Percentiles rank a stretch among this genome's conserved stretches.
These are phyloP conservation scores for Entomortierella beljakovae DNA, from an alignment of 192 early-diverging fungal genomes.

Conservation along the genomic window DNA sequence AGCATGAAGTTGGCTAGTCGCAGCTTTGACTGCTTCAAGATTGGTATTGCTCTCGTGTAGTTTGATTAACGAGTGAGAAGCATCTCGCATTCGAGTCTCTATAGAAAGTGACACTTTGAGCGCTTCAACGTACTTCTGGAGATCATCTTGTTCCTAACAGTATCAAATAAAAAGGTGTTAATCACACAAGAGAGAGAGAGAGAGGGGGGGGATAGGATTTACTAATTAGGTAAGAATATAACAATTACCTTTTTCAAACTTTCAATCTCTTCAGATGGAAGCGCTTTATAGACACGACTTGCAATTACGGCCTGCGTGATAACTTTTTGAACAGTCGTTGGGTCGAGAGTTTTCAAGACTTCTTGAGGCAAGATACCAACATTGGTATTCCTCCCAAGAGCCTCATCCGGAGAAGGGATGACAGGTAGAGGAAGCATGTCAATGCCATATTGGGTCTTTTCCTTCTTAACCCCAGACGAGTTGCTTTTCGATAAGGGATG, in stretches of 20 bases:
- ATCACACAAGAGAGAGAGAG: neutral
- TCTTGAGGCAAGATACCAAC: constrained; percentile 44
- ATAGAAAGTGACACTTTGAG: constrained; percentile 53
- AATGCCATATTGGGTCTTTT: constrained; percentile 21
- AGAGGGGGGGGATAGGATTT: neutral
- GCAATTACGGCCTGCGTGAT: constrained; percentile 59
- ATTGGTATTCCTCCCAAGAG: constrained; percentile 16
- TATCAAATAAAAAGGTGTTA: too few relatives aligned
- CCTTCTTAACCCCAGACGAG: neutral
- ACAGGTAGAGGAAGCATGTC: constrained; percentile 43
- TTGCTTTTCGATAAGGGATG: neutral
- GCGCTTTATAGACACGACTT: constrained; percentile 57
- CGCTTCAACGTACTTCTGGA: constrained; percentile 47
- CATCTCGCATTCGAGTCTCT: constrained; percentile 64
- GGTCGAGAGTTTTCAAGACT: constrained; percentile 33
- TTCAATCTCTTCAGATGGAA: constrained; percentile 63
- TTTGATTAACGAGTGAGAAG: constrained; percentile 57
- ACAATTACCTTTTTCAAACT: constrained; percentile 58
- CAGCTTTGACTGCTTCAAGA: constrained; percentile 50
- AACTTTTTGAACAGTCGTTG: constrained; percentile 37
- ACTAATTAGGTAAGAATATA: neutral
- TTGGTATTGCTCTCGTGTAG: constrained; percentile 58
- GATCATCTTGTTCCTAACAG: constrained; percentile 60
- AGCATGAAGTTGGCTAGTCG: constrained; percentile 53
- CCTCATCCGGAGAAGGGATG: constrained; percentile 44